These are phyloP conservation scores for Prunella vulgaris DNA, from an alignment of 257 asterid genomes.

Conservation along the genomic window DNA sequence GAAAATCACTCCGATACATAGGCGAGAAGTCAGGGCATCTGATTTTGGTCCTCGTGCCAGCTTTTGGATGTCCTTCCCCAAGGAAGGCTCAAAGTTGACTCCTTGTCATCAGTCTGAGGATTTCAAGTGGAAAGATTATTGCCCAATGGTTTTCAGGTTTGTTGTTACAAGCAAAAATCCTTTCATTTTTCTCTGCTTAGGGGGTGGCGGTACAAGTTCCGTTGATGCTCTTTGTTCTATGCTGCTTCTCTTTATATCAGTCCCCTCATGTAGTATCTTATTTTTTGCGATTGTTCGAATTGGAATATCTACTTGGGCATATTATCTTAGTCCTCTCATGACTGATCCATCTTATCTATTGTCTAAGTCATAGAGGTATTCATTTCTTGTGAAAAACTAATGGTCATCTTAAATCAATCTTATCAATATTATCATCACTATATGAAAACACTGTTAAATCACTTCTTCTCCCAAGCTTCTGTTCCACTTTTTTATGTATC, in stretches of 20 bases:
- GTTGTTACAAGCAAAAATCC: slow-evolving; percentile 5
- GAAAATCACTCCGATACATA: slow-evolving; percentile 93
- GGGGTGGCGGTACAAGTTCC: not conserved
- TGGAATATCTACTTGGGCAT: not conserved
- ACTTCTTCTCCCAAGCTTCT: not conserved
- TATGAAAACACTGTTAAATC: not conserved
- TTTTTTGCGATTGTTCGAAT: not conserved
- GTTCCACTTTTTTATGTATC: not conserved
- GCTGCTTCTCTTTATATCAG: too few relatives aligned
- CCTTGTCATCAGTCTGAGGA: slow-evolving; percentile 93
- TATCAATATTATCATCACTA: not conserved
- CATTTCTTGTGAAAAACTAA: not conserved
- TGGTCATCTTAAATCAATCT: too few relatives aligned
- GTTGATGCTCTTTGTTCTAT: too few relatives aligned
- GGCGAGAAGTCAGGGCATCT: slow-evolving; percentile 78
- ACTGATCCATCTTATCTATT: not conserved
- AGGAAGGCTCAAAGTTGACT: slow-evolving; percentile 83
- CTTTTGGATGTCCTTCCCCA: slow-evolving; percentile 97
- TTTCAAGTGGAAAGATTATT: slow-evolving; percentile 97
- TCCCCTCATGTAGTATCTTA: too few relatives aligned
- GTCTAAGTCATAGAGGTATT: not conserved
- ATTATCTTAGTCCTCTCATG: not conserved
- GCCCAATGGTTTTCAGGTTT: slow-evolving; percentile 99
- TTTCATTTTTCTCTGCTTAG: not conserved
- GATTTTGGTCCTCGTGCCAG: slow-evolving; percentile 90